Evolutionary conservation across 2,329 filamentous ascomycete genomes (phyloP).

Genomic region (Trichoderma lentiforme): DNA sequence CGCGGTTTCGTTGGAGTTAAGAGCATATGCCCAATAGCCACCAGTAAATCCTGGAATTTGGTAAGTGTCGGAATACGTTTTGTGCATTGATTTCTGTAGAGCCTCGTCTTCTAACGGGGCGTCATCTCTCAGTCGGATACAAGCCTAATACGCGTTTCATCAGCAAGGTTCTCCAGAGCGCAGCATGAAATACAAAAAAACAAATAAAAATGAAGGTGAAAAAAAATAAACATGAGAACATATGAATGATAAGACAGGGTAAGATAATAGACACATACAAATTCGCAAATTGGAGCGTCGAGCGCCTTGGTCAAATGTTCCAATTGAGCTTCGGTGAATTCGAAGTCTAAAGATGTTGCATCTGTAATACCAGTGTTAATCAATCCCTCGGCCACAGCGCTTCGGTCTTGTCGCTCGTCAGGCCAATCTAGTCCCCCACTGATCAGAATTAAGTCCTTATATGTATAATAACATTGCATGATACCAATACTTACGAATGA

Average conservation of each 20-base stretch:
- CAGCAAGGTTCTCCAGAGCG: not conserved
- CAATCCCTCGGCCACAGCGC: not conserved
- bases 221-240: no score
- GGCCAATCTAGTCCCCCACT: slow-evolving; percentile 14
- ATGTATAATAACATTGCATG: no score
- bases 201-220: not conserved
- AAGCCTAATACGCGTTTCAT: not conserved
- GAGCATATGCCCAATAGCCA: slow-evolving; percentile 23
- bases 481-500: slow-evolving; percentile 22
- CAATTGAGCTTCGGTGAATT: not conserved
- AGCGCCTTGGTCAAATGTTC: slow-evolving; percentile 17
- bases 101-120: slow-evolving; percentile 15
- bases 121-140: slow-evolving; percentile 20
- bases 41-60: slow-evolving; percentile 23
- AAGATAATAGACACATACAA: slow-evolving; percentile 16
- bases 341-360: not conserved
- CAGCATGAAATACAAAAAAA: not conserved
- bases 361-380: not conserved
- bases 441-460: not conserved
- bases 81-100: slow-evolving; percentile 21
- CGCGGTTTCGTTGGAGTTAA: slow-evolving; percentile 19
- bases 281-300: slow-evolving; percentile 23
- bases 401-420: not conserved
- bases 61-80: slow-evolving; percentile 24
- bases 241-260: not conserved